Evolutionary conservation across 2,329 filamentous ascomycete genomes (phyloP), one percentile per base, ranked within the genome.

Genomic region (Thielaviopsis ethacetica): DNA sequence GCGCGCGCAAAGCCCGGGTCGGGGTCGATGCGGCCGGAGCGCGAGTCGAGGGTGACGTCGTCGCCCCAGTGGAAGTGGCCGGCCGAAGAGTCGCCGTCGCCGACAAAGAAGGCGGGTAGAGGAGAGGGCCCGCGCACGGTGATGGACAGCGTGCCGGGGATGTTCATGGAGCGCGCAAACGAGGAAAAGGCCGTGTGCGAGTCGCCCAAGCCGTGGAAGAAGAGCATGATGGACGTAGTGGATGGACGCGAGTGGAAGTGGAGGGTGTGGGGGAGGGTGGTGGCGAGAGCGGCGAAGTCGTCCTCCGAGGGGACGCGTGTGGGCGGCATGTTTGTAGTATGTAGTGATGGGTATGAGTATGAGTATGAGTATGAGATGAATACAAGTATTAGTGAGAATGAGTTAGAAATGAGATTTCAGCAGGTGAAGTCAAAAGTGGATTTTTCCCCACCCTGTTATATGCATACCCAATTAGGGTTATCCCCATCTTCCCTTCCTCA

Each of bases 171-270:
- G 59, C 75, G 74, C 21, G 83, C 87, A 62, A 95, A 85, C 52
- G 72, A 72, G 61, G 80, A 77, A 69, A 93, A 94, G 41, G 86
- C 76, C 2, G 68, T 66, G 61, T 88, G 79, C 38, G 79, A 82
- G 71, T 95, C 90, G 62, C 90, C 90, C 13, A 95, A 79, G 63
- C 89, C 89, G 70, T 95, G 90, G 60, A 95, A 81, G 56, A 95
- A 79, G 67, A 95, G 72, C 62, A 95, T 81, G 64, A 94, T 76
- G 65, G 91, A 85, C 51, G 83, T 86, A 10, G 85, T 81, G 13
- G 79, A 78, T 62, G 85, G 80, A 44, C 78, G 76, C 27, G 73
- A 68, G 50, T 77, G 77, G 66, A 73, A 77, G 64, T 77, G 72
- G 53, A 78, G 68, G 56, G 73, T 70, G 61, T 76, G 66, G 13